Evolutionary conservation across 345 rosid species (phyloP).

Genomic region (Syzygium grande): DNA sequence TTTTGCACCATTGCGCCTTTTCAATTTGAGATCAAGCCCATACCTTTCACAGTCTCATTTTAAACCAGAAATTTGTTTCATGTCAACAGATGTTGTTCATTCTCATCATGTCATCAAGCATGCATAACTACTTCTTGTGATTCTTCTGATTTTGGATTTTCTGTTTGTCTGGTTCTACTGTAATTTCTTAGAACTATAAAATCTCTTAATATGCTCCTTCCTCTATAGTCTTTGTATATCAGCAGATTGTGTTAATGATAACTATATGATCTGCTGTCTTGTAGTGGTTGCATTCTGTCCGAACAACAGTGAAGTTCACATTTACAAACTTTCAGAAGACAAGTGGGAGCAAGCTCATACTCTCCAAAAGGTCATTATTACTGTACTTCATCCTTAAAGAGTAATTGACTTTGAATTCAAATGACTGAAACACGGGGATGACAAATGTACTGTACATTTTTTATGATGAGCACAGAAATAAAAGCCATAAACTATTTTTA

Average conservation of each 20-base stretch:
- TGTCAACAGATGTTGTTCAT: neutral
- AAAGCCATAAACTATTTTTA: neutral
- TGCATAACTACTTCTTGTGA: neutral
- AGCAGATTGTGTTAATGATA: neutral
- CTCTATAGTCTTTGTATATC: neutral
- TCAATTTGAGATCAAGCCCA: neutral
- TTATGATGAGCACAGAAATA: neutral
- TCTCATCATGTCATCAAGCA: neutral
- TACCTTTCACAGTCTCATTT: neutral
- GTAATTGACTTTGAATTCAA: neutral
- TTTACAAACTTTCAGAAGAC: conserved; percentile 59
- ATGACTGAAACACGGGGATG: neutral
- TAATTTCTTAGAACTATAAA: neutral
- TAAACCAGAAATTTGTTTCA: neutral
- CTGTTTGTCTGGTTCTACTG: neutral
- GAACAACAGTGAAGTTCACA: conserved; percentile 88
- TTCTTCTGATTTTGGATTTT: neutral
- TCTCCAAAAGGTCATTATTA: conserved; percentile 57
- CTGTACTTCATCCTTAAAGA: neutral
- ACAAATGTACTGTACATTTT: neutral
- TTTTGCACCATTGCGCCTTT: neutral
- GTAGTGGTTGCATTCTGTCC: conserved; percentile 95
- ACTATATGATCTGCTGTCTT: conserved; percentile 1
- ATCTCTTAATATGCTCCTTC: neutral
- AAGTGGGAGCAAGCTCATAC: conserved; percentile 88